A percentile compares a stretch with the other conserved stretches of the same genome.
Conservation (phyloP, 2,329 filamentous ascomycete genomes). For the Aspergillus pseudoviridinutans region DNA sequence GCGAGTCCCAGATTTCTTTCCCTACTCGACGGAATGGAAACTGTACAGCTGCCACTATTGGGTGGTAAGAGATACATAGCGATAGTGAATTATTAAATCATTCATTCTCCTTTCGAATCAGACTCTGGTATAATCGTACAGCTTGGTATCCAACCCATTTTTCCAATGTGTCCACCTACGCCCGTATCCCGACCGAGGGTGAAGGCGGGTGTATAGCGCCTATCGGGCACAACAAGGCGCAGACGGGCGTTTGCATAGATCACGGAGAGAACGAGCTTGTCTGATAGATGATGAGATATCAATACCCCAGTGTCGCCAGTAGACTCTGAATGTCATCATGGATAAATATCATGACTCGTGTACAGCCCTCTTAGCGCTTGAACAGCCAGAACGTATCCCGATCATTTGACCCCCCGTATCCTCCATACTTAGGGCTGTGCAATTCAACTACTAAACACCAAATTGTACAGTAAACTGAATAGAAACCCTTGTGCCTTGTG, state of each 20-base stretch:
- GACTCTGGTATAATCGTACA: background rate
- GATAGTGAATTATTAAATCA: background rate
- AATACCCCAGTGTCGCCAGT: background rate
- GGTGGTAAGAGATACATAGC: background rate
- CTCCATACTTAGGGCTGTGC: background rate
- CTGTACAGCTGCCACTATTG: background rate
- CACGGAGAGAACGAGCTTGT: background rate
- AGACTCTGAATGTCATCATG: background rate
- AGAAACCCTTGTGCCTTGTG: background rate
- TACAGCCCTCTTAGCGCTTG: background rate
- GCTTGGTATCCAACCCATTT: background rate
- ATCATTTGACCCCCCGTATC: background rate
- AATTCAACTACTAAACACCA: background rate
- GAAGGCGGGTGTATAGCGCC: background rate
- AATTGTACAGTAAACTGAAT: background rate
- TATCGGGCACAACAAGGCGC: background rate
- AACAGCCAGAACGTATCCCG: background rate
- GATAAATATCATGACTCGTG: background rate
- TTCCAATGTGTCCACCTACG: background rate
- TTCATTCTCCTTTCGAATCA: background rate
- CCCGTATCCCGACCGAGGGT: background rate
- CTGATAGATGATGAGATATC: no score
- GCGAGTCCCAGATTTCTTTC: background rate
- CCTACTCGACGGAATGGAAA: background rate
- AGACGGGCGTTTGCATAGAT: background rate